Evolutionary conservation across 768 basidiomycete species (phyloP).

Genomic region (Cystofilobasidium macerans): DNA sequence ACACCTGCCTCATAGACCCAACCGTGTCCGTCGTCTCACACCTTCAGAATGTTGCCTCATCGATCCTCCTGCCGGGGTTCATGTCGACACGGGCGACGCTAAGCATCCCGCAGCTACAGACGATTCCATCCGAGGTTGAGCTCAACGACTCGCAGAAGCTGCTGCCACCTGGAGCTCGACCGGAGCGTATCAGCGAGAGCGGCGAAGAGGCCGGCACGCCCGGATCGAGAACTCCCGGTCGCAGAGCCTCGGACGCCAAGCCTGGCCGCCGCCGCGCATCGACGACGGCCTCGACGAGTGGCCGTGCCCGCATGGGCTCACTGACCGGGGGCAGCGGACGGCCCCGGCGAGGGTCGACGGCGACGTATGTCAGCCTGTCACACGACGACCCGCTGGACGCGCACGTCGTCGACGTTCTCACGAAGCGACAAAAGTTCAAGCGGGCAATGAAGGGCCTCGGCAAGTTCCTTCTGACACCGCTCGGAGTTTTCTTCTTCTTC

Average conservation of each 20-base stretch:
- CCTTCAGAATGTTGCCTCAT: slow-evolving; percentile 22
- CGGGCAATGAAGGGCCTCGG: slow-evolving; percentile 60
- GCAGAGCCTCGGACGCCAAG: neutral
- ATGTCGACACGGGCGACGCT: slow-evolving; percentile 5
- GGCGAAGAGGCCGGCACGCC: neutral
- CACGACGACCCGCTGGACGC: slow-evolving; percentile 48
- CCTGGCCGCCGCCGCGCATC: neutral
- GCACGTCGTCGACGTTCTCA: slow-evolving; percentile 67
- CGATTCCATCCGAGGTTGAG: neutral
- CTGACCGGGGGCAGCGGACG: neutral
- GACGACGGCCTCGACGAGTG: neutral
- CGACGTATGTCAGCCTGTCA: slow-evolving; percentile 11
- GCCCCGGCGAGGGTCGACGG: neutral
- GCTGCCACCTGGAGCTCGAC: too few relatives aligned
- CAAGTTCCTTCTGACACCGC: slow-evolving; percentile 63
- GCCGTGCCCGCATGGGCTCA: neutral
- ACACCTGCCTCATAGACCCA: slow-evolving; percentile 1
- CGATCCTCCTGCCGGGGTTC: slow-evolving; percentile 18
- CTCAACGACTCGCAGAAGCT: slow-evolving; percentile 1
- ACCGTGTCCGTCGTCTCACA: slow-evolving; percentile 21
- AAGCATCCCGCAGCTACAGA: slow-evolving; percentile 6
- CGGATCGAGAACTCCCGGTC: neutral
- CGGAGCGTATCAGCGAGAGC: too few relatives aligned
- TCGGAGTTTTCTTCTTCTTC: slow-evolving; percentile 44
- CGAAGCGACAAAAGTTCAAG: slow-evolving; percentile 49